Evolutionary conservation across 495 filamentous ascomycete genomes (phyloP).

Genomic region (Podospora conica): DNA sequence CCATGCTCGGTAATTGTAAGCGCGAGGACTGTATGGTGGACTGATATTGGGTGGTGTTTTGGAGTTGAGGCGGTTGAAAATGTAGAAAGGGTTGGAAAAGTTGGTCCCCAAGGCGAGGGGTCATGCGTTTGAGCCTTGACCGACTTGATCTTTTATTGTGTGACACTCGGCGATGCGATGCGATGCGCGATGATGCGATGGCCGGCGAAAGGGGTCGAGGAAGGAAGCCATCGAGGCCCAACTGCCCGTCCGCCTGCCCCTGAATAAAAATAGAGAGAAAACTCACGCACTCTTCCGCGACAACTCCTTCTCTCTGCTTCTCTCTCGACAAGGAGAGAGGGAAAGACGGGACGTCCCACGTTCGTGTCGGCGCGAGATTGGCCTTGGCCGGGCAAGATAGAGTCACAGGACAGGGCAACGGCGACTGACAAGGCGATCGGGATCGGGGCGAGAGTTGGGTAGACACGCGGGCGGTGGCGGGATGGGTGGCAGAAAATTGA

Average conservation of each 20-base stretch:
- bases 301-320: background rate
- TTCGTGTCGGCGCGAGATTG: conserved; percentile 1
- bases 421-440: background rate
- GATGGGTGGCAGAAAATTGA: background rate
- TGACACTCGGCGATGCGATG: background rate
- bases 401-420: background rate
- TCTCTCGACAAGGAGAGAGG: background rate
- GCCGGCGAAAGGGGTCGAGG: no score
- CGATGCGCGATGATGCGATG: no score
- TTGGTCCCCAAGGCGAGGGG: background rate
- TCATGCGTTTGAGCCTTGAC: background rate
- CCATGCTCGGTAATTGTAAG: background rate
- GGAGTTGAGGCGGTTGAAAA: no score
- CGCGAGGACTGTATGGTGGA: background rate
- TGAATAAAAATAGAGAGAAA: background rate
- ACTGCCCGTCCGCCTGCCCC: background rate
- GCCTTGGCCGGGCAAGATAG: background rate
- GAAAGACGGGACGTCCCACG: background rate
- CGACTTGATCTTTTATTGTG: background rate
- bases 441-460: background rate
- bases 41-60: background rate
- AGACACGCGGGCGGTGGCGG: background rate
- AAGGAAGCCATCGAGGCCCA: background rate
- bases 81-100: no score
- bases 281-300: background rate